Conservation (phyloP, 2,329 filamentous ascomycete genomes). For the Penicillium sp. region DNA sequence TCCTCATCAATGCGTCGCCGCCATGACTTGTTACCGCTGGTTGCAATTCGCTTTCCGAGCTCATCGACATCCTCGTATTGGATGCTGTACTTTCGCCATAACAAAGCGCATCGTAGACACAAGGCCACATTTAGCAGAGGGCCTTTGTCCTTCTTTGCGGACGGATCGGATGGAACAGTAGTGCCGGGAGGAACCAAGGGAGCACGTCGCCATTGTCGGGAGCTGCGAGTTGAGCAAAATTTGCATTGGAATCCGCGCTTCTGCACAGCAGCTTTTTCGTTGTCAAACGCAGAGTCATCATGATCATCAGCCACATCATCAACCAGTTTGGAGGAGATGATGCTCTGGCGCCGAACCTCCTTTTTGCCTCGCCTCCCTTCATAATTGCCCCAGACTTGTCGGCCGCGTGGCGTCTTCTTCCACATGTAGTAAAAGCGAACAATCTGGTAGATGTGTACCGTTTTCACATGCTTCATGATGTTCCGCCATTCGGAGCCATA, state of each 20-base stretch:
- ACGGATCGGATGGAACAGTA: slow-evolving; percentile 59
- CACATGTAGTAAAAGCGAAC: slow-evolving; percentile 95
- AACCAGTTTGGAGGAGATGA: slow-evolving; percentile 63
- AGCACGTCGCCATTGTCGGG: slow-evolving; percentile 85
- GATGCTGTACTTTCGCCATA: slow-evolving; percentile 94
- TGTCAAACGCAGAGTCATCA: slow-evolving; percentile 94
- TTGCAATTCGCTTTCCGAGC: slow-evolving; percentile 76
- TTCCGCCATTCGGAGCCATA: slow-evolving; percentile 84
- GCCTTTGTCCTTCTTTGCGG: slow-evolving; percentile 67
- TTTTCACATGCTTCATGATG: slow-evolving; percentile 75
- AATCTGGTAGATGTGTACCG: slow-evolving; percentile 69
- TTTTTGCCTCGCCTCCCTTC: slow-evolving; percentile 85
- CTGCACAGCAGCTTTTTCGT: slow-evolving; percentile 69
- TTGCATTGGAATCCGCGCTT: slow-evolving; percentile 89
- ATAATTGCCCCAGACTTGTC: slow-evolving; percentile 83
- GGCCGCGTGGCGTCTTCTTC: slow-evolving; percentile 87
- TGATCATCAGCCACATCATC: slow-evolving; percentile 89
- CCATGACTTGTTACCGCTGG: slow-evolving; percentile 72
- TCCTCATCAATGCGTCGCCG: slow-evolving; percentile 91
- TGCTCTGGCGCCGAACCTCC: slow-evolving; percentile 61
- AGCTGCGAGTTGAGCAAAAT: slow-evolving; percentile 74
- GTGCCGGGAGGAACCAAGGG: slow-evolving; percentile 69
- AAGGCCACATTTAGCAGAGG: slow-evolving; percentile 71
- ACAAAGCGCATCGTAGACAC: slow-evolving; percentile 80
- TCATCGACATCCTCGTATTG: slow-evolving; percentile 94